Evolutionary conservation across 2,329 filamentous ascomycete genomes (phyloP), one percentile per base, ranked within the genome.

Genomic region (Sporothrix sp.): DNA sequence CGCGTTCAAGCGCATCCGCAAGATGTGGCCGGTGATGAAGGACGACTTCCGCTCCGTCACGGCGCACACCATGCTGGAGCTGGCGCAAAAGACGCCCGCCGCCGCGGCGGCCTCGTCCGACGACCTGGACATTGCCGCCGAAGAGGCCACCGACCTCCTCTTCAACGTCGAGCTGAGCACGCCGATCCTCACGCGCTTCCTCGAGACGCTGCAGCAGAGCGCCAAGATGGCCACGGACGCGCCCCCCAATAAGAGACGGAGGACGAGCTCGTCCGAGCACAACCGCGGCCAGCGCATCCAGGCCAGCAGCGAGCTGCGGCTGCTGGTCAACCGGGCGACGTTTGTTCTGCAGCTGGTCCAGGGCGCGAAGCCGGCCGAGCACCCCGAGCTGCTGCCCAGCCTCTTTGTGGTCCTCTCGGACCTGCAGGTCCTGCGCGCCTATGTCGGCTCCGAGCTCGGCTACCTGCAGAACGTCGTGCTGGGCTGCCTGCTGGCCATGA

Each of bases 261-360:
- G 88, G 51, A 87, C 81, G 0, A 94, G 86, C 66, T 80, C 84
- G 50, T 82, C 79, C 14, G 84, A 86, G 57, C 76, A 78, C 57
- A 75, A 79, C 50, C 71, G 72, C 49, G 78, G 76, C 42, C 71
- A 80, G 49, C 75, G 77, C 32, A 71, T 76, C 13, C 79, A 82
- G 56, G 76, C 82, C 51, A 79, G 81, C 30, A 73, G 77, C 7
- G 81, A 87, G 60, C 67, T 90, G 27, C 79, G 78, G 56, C 74
- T 76, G 43, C 76, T 83, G 7, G 75, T 96, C 55, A 80, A 81
- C 58, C 85, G 84, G 59, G 78, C 91, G 50, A 95, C 90, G 0
- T 82, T 95, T 61, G 86, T 96, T 10, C 72, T 97, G 33, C 90
- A 97, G 64, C 70, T 97, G 23, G 79, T 97, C 14, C 90, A 97